Evolutionary conservation across 1,284 basidiomycete genomes (phyloP), one percentile per base, ranked within the genome.

Genomic region (Boletus semigastroideus): DNA sequence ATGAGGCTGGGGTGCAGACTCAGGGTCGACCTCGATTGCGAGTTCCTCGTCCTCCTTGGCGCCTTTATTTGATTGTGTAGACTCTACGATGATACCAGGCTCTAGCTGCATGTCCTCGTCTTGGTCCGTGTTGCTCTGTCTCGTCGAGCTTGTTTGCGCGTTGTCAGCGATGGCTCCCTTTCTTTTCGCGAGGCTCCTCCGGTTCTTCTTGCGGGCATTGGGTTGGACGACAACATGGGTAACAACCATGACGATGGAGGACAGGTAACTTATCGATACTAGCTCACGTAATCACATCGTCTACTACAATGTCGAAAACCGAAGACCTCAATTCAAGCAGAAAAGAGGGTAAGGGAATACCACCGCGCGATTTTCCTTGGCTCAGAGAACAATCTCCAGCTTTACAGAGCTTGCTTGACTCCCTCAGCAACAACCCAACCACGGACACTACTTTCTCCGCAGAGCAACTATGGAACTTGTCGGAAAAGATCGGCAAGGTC

Each of bases 401-500:
- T 48, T 68, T 86, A 50, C 76, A 78, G 56, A 78, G 77, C 49
- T 71, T 84, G 37, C 67, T 84, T 17, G 68, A 70, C 43, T 79
- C 82, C 7, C 64, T 84, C 42, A 63, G 57, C n/a, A 55, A 62
- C 36, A 56, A 61, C n/a, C 59, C 71, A 42, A 48, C 53, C 13
- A 25, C 58, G 12, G 67, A 59, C 16, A 50, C 59, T n/a, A 73
- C 74, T 37, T 55, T 80, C 34, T 74, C 75, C n/a, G 60, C 73
- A 42, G 78, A 82, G 46, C 78, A 80, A 51, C 65, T 82, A 20
- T 69, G 71, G 50, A 78, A 70, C 53, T 67, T 90, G 22, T 80
- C 85, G 2, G 75, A 81, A 50, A 87, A 79, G 65, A 69, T 90
- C 12, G 74, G 72, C 11, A 76, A 87, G 58, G 65, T 90, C 19